phyloP scores from a whole-genome alignment of 805 yeast species.

The Metschnikowia hibisci region DNA sequence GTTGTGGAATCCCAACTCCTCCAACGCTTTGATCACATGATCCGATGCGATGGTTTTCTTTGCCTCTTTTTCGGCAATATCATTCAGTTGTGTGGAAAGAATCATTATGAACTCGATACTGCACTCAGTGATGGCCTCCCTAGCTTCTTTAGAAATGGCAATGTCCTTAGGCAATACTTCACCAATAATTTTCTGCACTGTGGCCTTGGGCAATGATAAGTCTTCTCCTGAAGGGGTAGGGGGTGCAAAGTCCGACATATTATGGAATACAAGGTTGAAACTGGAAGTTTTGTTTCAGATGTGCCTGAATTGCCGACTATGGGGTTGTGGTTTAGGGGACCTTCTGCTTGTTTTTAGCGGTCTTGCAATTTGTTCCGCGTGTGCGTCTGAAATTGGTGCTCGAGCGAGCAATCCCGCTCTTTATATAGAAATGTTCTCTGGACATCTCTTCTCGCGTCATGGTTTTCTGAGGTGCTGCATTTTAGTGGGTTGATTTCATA shows the following conservation, averaged over 20 bases:
- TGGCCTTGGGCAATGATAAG: slow-evolving; percentile 58
- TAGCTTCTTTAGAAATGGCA: slow-evolving; percentile 85
- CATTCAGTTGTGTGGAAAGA: slow-evolving; percentile 87
- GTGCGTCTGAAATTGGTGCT: slow-evolving; percentile 1
- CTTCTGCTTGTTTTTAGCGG: slow-evolving; percentile 2
- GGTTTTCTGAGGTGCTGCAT: neutral
- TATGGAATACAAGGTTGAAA: neutral
- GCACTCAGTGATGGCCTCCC: slow-evolving; percentile 93
- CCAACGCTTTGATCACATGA: slow-evolving; percentile 86
- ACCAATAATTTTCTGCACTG: slow-evolving; percentile 90
- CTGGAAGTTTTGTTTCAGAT: neutral
- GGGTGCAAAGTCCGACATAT: slow-evolving; percentile 40
- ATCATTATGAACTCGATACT: slow-evolving; percentile 96
- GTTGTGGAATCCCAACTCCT: slow-evolving; percentile 80
- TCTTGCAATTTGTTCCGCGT: slow-evolving; percentile 1
- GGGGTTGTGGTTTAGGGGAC: neutral
- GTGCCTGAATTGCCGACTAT: neutral
- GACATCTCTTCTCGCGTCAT: slow-evolving; percentile 2
- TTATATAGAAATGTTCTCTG: slow-evolving; percentile 4
- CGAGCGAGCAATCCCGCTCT: slow-evolving; percentile 4
- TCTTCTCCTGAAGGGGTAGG: slow-evolving; percentile 33
- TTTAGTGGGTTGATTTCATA: no score
- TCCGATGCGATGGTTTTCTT: slow-evolving; percentile 96
- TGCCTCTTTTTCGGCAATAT: slow-evolving; percentile 92
- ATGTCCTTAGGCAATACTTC: slow-evolving; percentile 88